These are phyloP conservation scores for Euphorbia tirucalli DNA, from an alignment of 345 rosid species.

Conservation along the genomic window DNA sequence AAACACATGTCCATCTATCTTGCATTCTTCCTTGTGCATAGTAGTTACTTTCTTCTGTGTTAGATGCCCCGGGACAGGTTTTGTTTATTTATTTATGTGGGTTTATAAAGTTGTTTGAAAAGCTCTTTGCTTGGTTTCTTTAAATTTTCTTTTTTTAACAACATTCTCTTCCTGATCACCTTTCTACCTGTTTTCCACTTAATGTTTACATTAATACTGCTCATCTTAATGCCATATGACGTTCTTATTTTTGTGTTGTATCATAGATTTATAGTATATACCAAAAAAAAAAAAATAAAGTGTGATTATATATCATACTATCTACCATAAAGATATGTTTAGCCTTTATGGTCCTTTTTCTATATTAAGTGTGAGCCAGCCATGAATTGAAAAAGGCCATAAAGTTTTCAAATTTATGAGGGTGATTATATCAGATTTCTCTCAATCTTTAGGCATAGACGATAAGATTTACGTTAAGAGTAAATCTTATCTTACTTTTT, in stretches of 20 bases:
- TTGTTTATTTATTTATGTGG: background rate
- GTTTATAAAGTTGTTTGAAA: background rate
- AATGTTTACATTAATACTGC: background rate
- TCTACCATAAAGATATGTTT: background rate
- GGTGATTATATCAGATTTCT: background rate
- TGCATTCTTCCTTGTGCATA: background rate
- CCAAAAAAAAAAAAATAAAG: background rate
- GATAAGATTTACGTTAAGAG: conserved; percentile 10
- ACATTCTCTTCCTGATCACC: background rate
- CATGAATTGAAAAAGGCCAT: background rate
- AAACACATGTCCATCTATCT: too few relatives aligned
- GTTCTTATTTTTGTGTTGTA: background rate
- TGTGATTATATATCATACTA: background rate
- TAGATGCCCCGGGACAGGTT: background rate
- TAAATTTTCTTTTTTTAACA: background rate
- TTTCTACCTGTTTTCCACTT: background rate
- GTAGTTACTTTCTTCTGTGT: background rate
- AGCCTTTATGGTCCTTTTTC: background rate
- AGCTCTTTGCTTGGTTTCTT: background rate
- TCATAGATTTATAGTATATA: background rate
- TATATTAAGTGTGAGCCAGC: conserved; percentile 1
- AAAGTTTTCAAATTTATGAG: conserved; percentile 3
- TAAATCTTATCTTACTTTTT: conserved; percentile 11
- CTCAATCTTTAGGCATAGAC: conserved; percentile 11
- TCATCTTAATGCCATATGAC: background rate